Evolutionary conservation across 176 grass and related monocot genomes (phyloP).

Genomic region (Tillandsia fasciculata): DNA sequence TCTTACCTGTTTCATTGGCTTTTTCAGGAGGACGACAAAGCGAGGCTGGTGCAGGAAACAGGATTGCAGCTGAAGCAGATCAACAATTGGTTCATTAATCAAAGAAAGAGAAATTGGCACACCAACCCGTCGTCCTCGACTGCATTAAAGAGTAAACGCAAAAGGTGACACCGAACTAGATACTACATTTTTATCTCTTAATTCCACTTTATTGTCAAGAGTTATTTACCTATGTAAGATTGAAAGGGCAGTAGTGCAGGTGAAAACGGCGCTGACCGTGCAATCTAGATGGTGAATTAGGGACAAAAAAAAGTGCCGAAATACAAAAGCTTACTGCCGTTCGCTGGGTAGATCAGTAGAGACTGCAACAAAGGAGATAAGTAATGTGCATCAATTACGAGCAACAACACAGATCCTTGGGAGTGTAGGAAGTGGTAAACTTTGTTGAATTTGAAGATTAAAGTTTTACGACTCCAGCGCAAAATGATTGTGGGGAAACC

Average conservation of each 20-base stretch:
- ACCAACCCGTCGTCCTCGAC: slow-evolving; percentile 17
- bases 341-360: neutral
- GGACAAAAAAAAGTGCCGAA: neutral
- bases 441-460: too few relatives aligned
- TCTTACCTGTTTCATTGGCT: neutral
- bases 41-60: slow-evolving; percentile 14
- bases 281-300: neutral
- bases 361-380: neutral
- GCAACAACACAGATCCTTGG: too few relatives aligned
- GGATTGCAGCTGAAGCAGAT: slow-evolving; percentile 27
- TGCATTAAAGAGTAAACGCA: slow-evolving; percentile 14
- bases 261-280: neutral
- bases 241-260: slow-evolving; percentile 4
- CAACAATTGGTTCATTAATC: slow-evolving; percentile 30
- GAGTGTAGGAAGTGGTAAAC: too few relatives aligned
- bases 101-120: slow-evolving; percentile 28
- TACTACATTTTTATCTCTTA: neutral
- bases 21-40: slow-evolving; percentile 24
- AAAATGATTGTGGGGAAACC: too few relatives aligned
- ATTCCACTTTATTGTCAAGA: neutral
- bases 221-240: neutral
- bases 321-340: neutral
- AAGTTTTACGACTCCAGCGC: too few relatives aligned
- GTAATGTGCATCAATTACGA: too few relatives aligned
- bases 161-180: slow-evolving; percentile 5